Evolutionary conservation across 2,329 filamentous ascomycete species (phyloP).

Genomic region (Epicoccum nigrum): DNA sequence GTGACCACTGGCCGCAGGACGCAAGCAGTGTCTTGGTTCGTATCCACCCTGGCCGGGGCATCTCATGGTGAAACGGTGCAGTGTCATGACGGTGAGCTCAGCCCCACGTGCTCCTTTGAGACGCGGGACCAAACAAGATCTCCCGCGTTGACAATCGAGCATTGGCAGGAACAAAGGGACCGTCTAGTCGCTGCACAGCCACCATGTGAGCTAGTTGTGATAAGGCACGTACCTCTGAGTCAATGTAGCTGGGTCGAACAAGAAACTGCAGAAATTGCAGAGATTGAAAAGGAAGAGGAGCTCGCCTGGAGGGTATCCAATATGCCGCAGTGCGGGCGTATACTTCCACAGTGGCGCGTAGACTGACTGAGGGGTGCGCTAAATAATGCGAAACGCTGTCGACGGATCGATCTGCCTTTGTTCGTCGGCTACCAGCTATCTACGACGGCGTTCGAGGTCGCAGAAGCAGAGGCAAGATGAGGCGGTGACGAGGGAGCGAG

Average conservation of each 20-base stretch:
- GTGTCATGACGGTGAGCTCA: conserved; percentile 29
- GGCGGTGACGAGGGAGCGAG: conserved; percentile 15
- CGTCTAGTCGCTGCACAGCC: conserved; percentile 14
- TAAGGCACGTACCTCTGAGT: conserved; percentile 10
- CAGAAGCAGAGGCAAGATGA: conserved; percentile 2
- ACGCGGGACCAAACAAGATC: conserved; percentile 15
- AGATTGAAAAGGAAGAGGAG: conserved; percentile 1
- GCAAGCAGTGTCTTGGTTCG: conserved; percentile 26
- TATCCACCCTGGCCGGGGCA: conserved; percentile 18
- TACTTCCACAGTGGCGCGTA: conserved; percentile 12
- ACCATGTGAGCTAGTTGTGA: conserved; percentile 1
- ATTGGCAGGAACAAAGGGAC: conserved; percentile 7
- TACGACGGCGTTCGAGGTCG: conserved; percentile 11
- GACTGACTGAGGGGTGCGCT: conserved; percentile 20
- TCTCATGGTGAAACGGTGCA: conserved; percentile 36
- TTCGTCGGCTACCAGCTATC: conserved; percentile 4
- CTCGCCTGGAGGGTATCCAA: conserved; percentile 5
- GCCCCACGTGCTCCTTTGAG: conserved; percentile 35
- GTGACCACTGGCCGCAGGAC: conserved; percentile 26
- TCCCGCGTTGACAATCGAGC: conserved; percentile 15
- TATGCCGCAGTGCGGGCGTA: conserved; percentile 6
- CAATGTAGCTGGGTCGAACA: conserved; percentile 6
- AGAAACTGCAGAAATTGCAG: neutral
- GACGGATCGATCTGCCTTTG: conserved; percentile 11
- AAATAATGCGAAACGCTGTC: conserved; percentile 12